Percentiles rank a stretch among this genome's conserved stretches.
phyloP scores from a whole-genome alignment of 208 protist species.

The Tetramitus jugosus region DNA sequence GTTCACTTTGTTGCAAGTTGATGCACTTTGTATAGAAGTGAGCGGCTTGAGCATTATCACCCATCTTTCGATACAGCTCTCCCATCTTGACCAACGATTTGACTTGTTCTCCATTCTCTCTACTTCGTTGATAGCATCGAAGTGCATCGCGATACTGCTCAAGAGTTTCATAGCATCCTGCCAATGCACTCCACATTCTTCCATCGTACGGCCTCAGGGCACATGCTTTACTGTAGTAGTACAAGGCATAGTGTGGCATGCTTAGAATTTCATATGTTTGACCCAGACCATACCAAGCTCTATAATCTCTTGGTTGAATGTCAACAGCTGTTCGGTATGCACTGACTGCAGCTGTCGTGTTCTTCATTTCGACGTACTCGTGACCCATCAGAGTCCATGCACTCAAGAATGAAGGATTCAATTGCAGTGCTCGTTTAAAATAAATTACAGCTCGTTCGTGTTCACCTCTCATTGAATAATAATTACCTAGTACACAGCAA shows the following conservation, averaged over 20 bases:
- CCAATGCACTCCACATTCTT: constrained; percentile 77
- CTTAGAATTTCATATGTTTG: constrained; percentile 92
- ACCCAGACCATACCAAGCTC: constrained; percentile 92
- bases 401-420: constrained; percentile 69
- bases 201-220: constrained; percentile 79
- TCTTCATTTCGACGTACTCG: constrained; percentile 90
- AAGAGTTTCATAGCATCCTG: constrained; percentile 47
- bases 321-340: constrained; percentile 85
- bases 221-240: constrained; percentile 89
- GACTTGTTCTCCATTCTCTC: constrained; percentile 40
- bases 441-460: constrained; percentile 88
- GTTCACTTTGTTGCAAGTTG: too few species aligned
- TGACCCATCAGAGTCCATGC: constrained; percentile 95
- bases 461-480: constrained; percentile 81
- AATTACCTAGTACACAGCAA: constrained; percentile 94
- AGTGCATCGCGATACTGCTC: constrained; percentile 42
- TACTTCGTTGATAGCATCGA: constrained; percentile 55
- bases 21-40: too few species aligned
- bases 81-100: constrained; percentile 45
- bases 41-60: constrained; percentile 36
- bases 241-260: constrained; percentile 81
- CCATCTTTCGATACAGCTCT: constrained; percentile 38
- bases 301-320: constrained; percentile 78
- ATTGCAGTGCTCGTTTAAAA: constrained; percentile 76
- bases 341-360: constrained; percentile 81